A percentile compares a stretch with the other conserved stretches of the same genome.
Conservation (phyloP, 441 rosid species). For the Biscutella laevigata region DNA sequence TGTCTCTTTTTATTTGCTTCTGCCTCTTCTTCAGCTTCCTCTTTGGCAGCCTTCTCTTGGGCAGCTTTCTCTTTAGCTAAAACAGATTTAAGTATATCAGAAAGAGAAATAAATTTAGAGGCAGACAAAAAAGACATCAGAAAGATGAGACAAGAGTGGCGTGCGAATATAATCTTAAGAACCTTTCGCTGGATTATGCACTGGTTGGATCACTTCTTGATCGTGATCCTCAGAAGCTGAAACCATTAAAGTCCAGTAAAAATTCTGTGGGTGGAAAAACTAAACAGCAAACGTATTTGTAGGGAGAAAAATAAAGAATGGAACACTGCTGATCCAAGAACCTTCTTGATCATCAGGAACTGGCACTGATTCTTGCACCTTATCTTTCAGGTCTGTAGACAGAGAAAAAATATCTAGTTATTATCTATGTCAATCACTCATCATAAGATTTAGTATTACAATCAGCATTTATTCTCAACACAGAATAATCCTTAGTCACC, state of each 20-base stretch:
- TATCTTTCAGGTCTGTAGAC: slow-evolving; percentile 17
- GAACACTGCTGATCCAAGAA: background rate
- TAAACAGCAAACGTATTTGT: background rate
- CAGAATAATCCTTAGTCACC: background rate
- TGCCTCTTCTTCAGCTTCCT: slow-evolving; percentile 40
- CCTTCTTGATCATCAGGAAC: slow-evolving; percentile 23
- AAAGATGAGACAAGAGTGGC: background rate
- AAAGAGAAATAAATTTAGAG: background rate
- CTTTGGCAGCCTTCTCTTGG: slow-evolving; percentile 30
- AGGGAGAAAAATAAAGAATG: background rate
- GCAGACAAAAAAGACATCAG: background rate
- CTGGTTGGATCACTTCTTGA: slow-evolving; percentile 23
- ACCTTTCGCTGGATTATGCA: slow-evolving; percentile 53
- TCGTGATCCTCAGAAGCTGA: slow-evolving; percentile 41
- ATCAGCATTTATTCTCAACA: background rate
- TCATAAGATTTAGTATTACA: background rate
- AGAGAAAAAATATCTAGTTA: background rate
- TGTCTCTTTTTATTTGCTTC: slow-evolving; percentile 59
- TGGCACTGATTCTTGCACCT: slow-evolving; percentile 17
- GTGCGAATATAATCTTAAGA: slow-evolving; percentile 1
- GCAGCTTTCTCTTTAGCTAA: slow-evolving; percentile 47
- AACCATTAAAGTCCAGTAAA: slow-evolving; percentile 16
- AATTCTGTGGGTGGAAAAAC: background rate
- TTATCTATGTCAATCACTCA: background rate
- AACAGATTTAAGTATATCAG: slow-evolving; percentile 5